Percentiles rank a stretch among this genome's conserved stretches.
Conservation (phyloP, 805 yeast species). For the Candida incommunis region DNA sequence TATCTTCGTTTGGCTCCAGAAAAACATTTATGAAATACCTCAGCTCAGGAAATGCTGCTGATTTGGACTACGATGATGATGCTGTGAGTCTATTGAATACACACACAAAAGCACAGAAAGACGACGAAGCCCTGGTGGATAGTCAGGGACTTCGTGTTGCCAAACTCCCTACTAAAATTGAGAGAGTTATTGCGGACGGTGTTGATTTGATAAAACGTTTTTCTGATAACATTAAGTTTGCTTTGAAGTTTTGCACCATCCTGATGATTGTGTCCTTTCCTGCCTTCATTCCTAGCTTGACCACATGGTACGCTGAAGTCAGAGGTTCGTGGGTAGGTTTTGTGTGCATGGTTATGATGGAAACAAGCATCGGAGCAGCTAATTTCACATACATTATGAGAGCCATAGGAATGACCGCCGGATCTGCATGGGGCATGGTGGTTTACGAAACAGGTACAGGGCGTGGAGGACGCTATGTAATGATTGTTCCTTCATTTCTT, state of each 20-base stretch:
- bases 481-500: conserved; percentile 27
- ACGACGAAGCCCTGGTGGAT: neutral
- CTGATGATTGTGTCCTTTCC: conserved; percentile 36
- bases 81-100: neutral
- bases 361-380: conserved; percentile 38
- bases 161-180: neutral
- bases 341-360: conserved; percentile 34
- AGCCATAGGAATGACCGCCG: conserved; percentile 32
- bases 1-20: conserved; percentile 24
- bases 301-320: conserved; percentile 34
- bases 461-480: conserved; percentile 22
- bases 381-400: conserved; percentile 33
- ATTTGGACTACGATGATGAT: conserved; percentile 1
- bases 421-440: conserved; percentile 36
- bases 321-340: conserved; percentile 43
- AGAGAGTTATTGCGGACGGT: neutral
- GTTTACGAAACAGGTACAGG: conserved; percentile 30
- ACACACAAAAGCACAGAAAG: neutral
- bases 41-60: conserved; percentile 8
- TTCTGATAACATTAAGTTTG: conserved; percentile 18
- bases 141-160: neutral
- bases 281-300: conserved; percentile 32
- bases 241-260: conserved; percentile 32
- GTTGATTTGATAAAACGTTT: neutral
- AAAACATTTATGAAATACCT: conserved; percentile 26